Evolutionary conservation across 1,284 basidiomycete genomes (phyloP).

Genomic region (Golubevia sp.): DNA sequence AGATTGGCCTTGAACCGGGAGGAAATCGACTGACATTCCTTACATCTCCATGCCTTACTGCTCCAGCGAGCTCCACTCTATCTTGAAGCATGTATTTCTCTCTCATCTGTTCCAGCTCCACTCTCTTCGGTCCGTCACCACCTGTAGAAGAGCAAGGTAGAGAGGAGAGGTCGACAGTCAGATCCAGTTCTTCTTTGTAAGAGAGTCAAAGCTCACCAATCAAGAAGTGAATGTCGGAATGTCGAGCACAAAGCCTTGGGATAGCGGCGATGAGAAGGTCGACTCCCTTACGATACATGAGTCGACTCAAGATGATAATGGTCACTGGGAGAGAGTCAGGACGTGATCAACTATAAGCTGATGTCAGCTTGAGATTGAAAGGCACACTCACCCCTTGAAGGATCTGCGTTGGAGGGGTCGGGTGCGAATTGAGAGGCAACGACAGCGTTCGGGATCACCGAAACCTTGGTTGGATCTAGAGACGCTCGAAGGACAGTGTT

Average conservation of each 20-base stretch:
- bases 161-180: neutral
- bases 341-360: no score
- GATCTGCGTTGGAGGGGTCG: conserved; percentile 43
- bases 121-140: conserved; percentile 92
- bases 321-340: no score
- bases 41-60: conserved; percentile 80
- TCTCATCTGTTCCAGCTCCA: conserved; percentile 92
- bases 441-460: conserved; percentile 85
- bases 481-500: conserved; percentile 90
- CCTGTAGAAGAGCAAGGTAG: conserved; percentile 9
- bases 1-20: neutral
- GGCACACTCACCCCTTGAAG: conserved; percentile 6
- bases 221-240: conserved; percentile 83
- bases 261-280: conserved; percentile 91
- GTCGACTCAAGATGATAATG: conserved; percentile 89
- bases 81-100: conserved; percentile 88
- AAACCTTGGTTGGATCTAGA: conserved; percentile 40
- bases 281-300: conserved; percentile 95
- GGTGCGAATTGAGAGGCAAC: conserved; percentile 85
- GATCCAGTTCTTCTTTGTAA: neutral
- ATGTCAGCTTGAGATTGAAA: no score
- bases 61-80: conserved; percentile 83
- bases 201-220: conserved; percentile 70
- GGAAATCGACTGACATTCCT: conserved; percentile 68
- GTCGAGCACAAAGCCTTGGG: conserved; percentile 81